Base-by-base conservation (phyloP, 2,329 filamentous ascomycete species). In the Beauveria pseudobassiana region DNA sequence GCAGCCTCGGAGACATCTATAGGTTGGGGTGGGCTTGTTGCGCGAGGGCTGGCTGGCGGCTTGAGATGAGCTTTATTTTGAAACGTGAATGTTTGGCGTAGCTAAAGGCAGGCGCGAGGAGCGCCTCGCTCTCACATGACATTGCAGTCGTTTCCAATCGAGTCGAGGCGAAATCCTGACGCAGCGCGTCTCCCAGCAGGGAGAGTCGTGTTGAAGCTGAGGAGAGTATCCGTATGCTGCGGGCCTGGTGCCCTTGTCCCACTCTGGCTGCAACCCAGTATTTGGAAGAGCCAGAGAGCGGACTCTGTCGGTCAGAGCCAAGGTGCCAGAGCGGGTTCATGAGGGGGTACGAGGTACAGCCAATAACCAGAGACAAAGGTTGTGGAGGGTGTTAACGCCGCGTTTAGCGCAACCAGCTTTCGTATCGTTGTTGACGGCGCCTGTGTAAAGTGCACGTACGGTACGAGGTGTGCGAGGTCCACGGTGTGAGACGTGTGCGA, bases 321-420 rank as follows among this genome's bases (percentile, higher is more conserved):
- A 45, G 34, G 28, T 28, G 45, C 28, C 12, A 14, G 12, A 26
- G 55, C 24, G 55, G 55, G 42, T 22, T 59, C 1, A 10, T 45
- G 57, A 52, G 48, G 57, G 55, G 55, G 48, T 38, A 59, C 34
- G 10, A n/a, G 24, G 38, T n/a, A 7, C 24, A n/a, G 56, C 46
- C 56, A 43, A 59, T 43, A 24, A 51, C 34, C 18, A 52, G 18
- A 28, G 24, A 22, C 24, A 51, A 10, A 9, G 14, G 34, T 8
- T 45, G 48, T 51, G 46, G 45, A 40, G 30, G 18, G 20, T 49
- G 43, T 38, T 40, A 34, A 53, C 49, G 58, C 58, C 58, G 58
- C 58, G 58, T 46, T 42, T 54, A 60, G 58, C 58, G 49, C 28
- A 53, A 40, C 34, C 49, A 45, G 42, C 58, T 46, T n/a, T 54